A percentile compares a stretch with the other conserved stretches of the same genome.
Evolutionary conservation across 768 basidiomycete genomes (phyloP).

Genomic region (Rhizopogon vulgaris): DNA sequence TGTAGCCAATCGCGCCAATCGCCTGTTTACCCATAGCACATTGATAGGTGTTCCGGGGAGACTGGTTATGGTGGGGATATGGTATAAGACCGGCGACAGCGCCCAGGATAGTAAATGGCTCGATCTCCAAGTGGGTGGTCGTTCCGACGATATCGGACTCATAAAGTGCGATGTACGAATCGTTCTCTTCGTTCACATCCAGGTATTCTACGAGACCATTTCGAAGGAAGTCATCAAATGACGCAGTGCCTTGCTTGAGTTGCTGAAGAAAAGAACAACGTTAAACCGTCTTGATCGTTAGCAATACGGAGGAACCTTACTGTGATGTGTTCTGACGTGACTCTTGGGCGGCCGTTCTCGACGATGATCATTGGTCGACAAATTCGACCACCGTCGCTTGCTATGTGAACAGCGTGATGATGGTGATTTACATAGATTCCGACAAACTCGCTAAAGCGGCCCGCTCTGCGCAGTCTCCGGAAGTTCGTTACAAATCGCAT

Average conservation of each 20-base stretch:
- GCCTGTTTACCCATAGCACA: constrained; percentile 99
- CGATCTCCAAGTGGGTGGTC: constrained; percentile 96
- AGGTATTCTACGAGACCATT: constrained; percentile 95
- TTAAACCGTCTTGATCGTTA: not conserved
- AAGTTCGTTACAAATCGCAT: constrained; percentile 84
- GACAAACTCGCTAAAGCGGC: constrained; percentile 93
- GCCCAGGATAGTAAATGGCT: constrained; percentile 95
- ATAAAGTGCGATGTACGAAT: constrained; percentile 92
- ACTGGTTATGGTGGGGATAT: constrained; percentile 99
- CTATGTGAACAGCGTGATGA: constrained; percentile 91
- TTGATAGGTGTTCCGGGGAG: constrained; percentile 98
- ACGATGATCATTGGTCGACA: constrained; percentile 98
- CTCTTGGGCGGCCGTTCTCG: constrained; percentile 70
- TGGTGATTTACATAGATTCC: constrained; percentile 95
- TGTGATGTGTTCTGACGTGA: constrained; percentile 72
- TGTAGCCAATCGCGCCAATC: constrained; percentile 97
- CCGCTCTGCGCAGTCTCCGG: constrained; percentile 86
- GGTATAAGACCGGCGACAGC: constrained; percentile 98
- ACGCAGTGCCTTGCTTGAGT: constrained; percentile 70
- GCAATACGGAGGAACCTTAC: constrained; percentile 36
- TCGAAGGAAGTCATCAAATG: constrained; percentile 91
- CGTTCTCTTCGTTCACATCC: constrained; percentile 99
- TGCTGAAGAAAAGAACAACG: constrained; percentile 37
- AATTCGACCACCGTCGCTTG: constrained; percentile 95
- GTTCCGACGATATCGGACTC: constrained; percentile 75